Base-by-base conservation (phyloP, 208 protist genomes). In the Crithidia bombi region DNA sequence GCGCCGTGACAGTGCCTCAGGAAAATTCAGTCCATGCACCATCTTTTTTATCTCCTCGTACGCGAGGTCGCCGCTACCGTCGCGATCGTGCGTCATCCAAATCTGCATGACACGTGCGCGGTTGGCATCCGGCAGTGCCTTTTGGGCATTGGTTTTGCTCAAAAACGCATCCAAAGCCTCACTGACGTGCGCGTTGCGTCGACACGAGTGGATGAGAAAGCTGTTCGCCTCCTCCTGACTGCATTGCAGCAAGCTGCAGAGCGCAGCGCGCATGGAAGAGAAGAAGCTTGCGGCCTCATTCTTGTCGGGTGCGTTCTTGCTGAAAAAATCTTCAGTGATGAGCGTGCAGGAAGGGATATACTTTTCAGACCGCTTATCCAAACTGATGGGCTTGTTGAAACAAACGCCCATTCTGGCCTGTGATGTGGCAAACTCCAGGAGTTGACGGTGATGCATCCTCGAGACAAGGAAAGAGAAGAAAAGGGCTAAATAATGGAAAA, bases 11-110 rank as follows among this genome's bases (percentile, higher is more conserved):
- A 91, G 71, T 6, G 68, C 69, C 3, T 69, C 63, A 21, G 76
- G 80, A 49, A 89, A 78, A 61, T 81, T 84, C 14, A 89, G 68
- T 11, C 75, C 75, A 7, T 73, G 43, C 25, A 82, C 64, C 33
- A 91, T 43, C 44, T 81, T 80, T 17, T 54, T 69, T 2, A 85
- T 41, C 56, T 85, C 77, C 51, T 17, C 5, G 47, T 65, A 57
- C 43, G 63, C 62, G 6, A 91, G 70, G 32, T 85, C 75, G 35
- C 79, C 75, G 52, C 73, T 85, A 56, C 78, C 63, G 55, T 83
- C 70, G 23, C 33, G 50, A 68, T 85, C 78, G 64, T 79, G 83
- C 28, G 66, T 76, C 70, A 86, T 81, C 80, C 82, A 87, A 52
- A 82, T 73, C 43, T 78, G 75, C 79, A 88, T 82, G 26, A 80